Base-by-base conservation (phyloP, 1,284 basidiomycete genomes). In the Coriolopsis trogii region DNA sequence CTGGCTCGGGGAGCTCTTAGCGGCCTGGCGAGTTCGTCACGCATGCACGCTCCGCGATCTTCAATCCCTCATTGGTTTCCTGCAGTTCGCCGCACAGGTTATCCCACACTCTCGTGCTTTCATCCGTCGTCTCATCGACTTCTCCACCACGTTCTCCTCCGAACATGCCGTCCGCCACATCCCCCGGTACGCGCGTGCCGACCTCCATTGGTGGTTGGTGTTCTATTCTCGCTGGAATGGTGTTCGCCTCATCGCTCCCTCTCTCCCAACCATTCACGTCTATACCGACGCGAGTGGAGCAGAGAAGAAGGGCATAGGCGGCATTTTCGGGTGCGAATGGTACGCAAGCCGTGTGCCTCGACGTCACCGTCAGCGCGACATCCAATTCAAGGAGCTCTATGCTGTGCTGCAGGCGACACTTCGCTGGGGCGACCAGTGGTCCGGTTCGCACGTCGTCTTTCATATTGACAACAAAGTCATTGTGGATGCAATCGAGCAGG, bases 401-500 rank as follows among this genome's bases (percentile, higher is more conserved):
- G 43, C 43, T 0, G 49, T 26, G 2, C 16, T 46, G 1, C 49
- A 46, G 20, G 49, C 49, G 1, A 23, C 21, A 8, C 18, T 51
- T 4, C 49, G 43, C 13, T 51, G 49, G 49, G 49, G 49, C 5
- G 3, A 9, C 2, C 43, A 12, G 4, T 51, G 49, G 49, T 1
- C 30, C 15, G 49, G 39, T 24, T 23, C n/a, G 9, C 49, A 51
- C 29, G 49, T 46, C 5, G 39, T 51, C 12, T 50, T 50, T 29
- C 48, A 50, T 18, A 51, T 51, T 12, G 49, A 46, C 37, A 46
- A 51, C 33, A 16, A 50, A 18, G 48, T 31, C 20, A 41, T 51
- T n/a, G 49, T 51, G 0, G 31, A 46, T 2, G 49, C 43, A 3
- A 51, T 51, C 12, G 39, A 40, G 12, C 33, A 37, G 3, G 49